phyloP scores from a whole-genome alignment of 108 stramenopile species.

The Nannochloropsis gaditana region DNA sequence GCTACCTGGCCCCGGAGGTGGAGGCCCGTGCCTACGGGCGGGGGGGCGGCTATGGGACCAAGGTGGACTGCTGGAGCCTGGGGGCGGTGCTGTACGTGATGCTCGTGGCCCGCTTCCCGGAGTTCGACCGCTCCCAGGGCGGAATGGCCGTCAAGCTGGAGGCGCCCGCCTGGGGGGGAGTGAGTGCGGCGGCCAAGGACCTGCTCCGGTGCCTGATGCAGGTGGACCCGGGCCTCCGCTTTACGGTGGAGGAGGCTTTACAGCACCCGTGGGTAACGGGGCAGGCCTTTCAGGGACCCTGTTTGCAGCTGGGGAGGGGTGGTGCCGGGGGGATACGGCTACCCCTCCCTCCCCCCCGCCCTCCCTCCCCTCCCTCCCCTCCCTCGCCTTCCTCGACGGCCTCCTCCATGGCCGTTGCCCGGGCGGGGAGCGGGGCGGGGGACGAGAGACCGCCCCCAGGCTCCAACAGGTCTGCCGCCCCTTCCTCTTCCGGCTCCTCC shows the following conservation, averaged over 20 bases:
- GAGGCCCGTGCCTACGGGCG: slow-evolving; percentile 43
- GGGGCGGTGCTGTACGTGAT: slow-evolving; percentile 56
- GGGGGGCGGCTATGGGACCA: slow-evolving; percentile 46
- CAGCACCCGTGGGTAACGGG: slow-evolving; percentile 31
- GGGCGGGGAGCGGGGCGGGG: too few species aligned
- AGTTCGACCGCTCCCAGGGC: slow-evolving; percentile 35
- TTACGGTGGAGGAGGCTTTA: background rate
- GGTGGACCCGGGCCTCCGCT: background rate
- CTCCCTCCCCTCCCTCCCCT: background rate
- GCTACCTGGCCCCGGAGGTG: slow-evolving; percentile 55
- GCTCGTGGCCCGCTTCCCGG: slow-evolving; percentile 57
- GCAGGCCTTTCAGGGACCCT: background rate
- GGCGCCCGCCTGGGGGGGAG: slow-evolving; percentile 25
- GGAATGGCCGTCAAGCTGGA: slow-evolving; percentile 30
- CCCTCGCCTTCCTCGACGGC: background rate
- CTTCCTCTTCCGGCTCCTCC: background rate
- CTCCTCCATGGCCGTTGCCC: background rate
- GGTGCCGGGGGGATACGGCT: too few species aligned
- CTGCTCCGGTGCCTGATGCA: slow-evolving; percentile 48
- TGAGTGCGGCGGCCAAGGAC: slow-evolving; percentile 46
- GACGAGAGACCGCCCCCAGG: too few species aligned
- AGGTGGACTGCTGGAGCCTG: slow-evolving; percentile 52
- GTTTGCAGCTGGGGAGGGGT: background rate
- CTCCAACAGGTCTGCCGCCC: background rate
- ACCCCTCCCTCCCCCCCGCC: background rate